phyloP scores from a whole-genome alignment of 495 filamentous ascomycete species.

The Hypoxylon perforatum region DNA sequence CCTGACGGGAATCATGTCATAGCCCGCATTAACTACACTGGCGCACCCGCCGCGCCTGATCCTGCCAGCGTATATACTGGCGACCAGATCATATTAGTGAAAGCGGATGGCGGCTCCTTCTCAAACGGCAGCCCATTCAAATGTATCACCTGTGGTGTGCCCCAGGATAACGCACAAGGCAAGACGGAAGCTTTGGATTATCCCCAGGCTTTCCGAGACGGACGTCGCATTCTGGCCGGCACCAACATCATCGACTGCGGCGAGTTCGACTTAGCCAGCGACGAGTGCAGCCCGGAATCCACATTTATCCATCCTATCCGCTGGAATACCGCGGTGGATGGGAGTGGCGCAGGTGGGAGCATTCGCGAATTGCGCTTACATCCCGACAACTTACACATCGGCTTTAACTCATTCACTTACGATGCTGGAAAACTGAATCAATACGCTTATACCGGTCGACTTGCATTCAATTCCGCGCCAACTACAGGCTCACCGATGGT shows the following conservation, averaged over 20 bases:
- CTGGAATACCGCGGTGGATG: slow-evolving; percentile 34
- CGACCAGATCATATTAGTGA: slow-evolving; percentile 36
- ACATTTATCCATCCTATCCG: slow-evolving; percentile 36
- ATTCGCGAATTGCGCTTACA: slow-evolving; percentile 36
- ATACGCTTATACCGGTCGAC: slow-evolving; percentile 24
- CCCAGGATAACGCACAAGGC: slow-evolving; percentile 26
- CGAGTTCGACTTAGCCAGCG: slow-evolving; percentile 15
- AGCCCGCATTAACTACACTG: slow-evolving; percentile 37
- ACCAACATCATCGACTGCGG: slow-evolving; percentile 41
- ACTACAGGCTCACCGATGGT: slow-evolving; percentile 26
- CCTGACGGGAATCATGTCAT: slow-evolving; percentile 42
- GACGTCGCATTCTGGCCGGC: slow-evolving; percentile 32
- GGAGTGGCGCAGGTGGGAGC: slow-evolving; percentile 28
- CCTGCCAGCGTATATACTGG: slow-evolving; percentile 33
- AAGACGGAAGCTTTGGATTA: slow-evolving; percentile 22
- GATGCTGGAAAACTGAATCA: slow-evolving; percentile 1
- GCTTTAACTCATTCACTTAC: slow-evolving; percentile 31
- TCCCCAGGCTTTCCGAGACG: slow-evolving; percentile 43
- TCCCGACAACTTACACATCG: slow-evolving; percentile 34
- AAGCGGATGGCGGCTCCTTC: slow-evolving; percentile 36
- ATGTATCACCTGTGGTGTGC: slow-evolving; percentile 43
- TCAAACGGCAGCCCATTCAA: slow-evolving; percentile 43
- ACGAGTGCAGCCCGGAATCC: slow-evolving; percentile 26
- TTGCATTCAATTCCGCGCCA: slow-evolving; percentile 37
- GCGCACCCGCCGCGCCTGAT: slow-evolving; percentile 21